Percentiles rank a stretch among this genome's conserved stretches.
phyloP scores from a whole-genome alignment of 2,329 filamentous ascomycete genomes.

The Gyromitra esculenta region DNA sequence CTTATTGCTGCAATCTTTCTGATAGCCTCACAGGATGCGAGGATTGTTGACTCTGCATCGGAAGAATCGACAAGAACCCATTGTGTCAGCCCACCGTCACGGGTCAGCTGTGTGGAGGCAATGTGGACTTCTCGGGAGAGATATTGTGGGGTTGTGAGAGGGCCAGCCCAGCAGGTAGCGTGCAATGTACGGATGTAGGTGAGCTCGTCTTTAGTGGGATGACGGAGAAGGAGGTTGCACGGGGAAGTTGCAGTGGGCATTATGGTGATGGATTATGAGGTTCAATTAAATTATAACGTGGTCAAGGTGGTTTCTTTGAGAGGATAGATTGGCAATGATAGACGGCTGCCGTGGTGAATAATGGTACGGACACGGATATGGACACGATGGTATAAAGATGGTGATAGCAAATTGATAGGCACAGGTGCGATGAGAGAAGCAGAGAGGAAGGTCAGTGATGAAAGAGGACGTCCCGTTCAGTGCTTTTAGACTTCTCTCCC shows the following conservation, averaged over 20 bases:
- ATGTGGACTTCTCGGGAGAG: constrained; percentile 70
- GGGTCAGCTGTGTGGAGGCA: constrained; percentile 68
- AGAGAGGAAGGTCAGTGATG: background rate
- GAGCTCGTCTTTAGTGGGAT: constrained; percentile 69
- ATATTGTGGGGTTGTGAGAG: constrained; percentile 68
- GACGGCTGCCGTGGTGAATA: constrained; percentile 2
- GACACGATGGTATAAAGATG: background rate
- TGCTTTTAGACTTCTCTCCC: constrained; percentile 20
- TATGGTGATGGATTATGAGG: background rate
- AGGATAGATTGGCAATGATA: constrained; percentile 9
- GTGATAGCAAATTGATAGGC: background rate
- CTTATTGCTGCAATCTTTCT: constrained; percentile 69
- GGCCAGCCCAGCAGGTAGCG: constrained; percentile 69
- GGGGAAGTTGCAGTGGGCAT: constrained; percentile 39
- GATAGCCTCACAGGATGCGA: constrained; percentile 73
- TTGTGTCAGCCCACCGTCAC: constrained; percentile 68
- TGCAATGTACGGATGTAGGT: constrained; percentile 67
- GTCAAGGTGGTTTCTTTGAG: constrained; percentile 8
- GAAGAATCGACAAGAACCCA: constrained; percentile 71
- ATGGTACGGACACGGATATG: background rate
- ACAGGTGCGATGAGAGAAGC: background rate
- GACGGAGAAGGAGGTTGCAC: constrained; percentile 63
- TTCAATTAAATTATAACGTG: background rate
- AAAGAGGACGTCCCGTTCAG: background rate
- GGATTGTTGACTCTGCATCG: constrained; percentile 65